Base-by-base conservation (phyloP, 148 eudicot species). In the Dianthus caryophyllus region DNA sequence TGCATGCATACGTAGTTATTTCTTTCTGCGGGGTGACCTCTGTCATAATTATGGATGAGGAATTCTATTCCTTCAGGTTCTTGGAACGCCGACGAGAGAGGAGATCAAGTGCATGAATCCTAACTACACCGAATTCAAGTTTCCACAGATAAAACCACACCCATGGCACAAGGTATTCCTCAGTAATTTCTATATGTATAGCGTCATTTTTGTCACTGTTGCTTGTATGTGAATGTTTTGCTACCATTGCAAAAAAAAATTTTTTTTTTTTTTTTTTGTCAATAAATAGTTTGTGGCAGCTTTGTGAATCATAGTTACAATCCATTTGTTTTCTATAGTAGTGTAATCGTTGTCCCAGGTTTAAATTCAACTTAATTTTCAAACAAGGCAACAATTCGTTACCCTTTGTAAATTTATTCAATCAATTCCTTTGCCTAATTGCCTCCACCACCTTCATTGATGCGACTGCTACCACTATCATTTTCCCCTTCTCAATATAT, bases 31-130 rank as follows among this genome's bases (percentile, higher is more conserved):
- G 46, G 46, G 46, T 67, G 18, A 47, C 61, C 36, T n/a, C 46
- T 33, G 46, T 53, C 29, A 43, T 77, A 16, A 64, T 38, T 16
- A 61, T 63, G 43, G 21, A 38, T 76, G 57, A 25, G 16, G 64
- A 57, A 18, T 30, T 30, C 20, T 2, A 14, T 81, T 70, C 15
- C n/a, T 64, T 56, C 83, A 92, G 98, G 96, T 92, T 78, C 74
- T 92, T 77, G 98, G 97, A 73, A 92, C 97, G 68, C 97, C 97
- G 59, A 92, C 97, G 18, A 84, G 97, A 76, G 97, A 92, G 79
- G 97, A 92, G 85, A 92, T 92, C 67, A 92, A 89, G 72, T 92
- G 97, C 66, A 92, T 92, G 97, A 92, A 92, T 75, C 97, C 97
- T 73, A 92, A 92, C 73, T 92, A 92, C 69, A 92, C 97, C 16